A percentile compares a stretch with the other conserved stretches of the same genome.
Evolutionary conservation across 495 filamentous ascomycete genomes (phyloP).

Genomic region (Trichoderma orchidacearum): DNA sequence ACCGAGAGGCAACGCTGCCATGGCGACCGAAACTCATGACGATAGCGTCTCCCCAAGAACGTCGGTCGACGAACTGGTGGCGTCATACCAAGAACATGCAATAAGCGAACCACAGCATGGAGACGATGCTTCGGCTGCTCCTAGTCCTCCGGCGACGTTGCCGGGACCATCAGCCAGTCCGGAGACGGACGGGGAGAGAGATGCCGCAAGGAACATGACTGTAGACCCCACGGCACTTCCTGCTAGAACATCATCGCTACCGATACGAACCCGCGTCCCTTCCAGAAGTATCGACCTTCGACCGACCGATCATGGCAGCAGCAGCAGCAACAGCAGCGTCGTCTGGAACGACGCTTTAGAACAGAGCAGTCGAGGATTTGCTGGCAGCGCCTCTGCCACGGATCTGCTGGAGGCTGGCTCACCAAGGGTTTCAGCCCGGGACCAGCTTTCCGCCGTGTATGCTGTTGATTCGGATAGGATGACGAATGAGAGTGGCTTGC

Average conservation of each 20-base stretch:
- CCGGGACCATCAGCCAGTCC: not conserved
- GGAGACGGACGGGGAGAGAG: not conserved
- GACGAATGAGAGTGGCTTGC: not conserved
- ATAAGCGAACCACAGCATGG: not conserved
- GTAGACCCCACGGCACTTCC: not conserved
- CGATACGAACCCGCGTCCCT: not conserved
- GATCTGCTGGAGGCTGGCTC: not conserved
- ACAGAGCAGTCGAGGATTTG: not conserved
- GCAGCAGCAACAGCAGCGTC: not conserved
- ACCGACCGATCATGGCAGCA: not conserved
- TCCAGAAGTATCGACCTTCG: not conserved
- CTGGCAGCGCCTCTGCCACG: not conserved
- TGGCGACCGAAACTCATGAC: not conserved
- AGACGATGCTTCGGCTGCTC: not conserved
- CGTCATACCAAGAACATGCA: not conserved
- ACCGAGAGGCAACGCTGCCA: not conserved
- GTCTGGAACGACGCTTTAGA: not conserved
- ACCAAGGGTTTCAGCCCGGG: not conserved
- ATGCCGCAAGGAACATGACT: not conserved
- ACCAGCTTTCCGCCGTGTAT: not conserved
- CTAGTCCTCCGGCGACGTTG: not conserved
- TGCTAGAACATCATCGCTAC: not conserved
- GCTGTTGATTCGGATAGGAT: not conserved
- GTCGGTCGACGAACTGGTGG: not conserved
- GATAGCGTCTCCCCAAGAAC: not conserved